These are phyloP conservation scores for Volvox reticuliferus DNA, from an alignment of 139 green algal species.

Conservation along the genomic window DNA sequence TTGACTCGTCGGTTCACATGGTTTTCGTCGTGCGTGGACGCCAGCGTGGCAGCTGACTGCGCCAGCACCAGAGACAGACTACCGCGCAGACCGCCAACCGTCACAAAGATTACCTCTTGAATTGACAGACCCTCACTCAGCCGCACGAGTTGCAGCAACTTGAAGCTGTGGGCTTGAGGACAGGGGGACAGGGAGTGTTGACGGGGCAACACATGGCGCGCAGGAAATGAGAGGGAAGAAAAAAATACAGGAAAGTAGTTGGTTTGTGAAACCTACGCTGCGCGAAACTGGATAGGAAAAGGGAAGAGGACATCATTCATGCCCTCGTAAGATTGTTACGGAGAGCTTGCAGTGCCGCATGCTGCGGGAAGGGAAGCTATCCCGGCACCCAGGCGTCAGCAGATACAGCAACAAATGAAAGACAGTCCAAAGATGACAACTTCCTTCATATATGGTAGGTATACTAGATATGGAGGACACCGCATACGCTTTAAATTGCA, in stretches of 20 bases:
- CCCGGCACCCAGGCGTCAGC: no score
- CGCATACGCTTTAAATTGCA: no score
- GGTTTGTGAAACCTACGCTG: no score
- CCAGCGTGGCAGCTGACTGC: constrained; percentile 50
- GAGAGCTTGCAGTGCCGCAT: no score
- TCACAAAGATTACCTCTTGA: constrained; percentile 74
- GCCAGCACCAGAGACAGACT: constrained; percentile 84
- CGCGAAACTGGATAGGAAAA: no score
- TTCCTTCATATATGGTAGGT: no score
- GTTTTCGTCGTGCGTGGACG: not conserved
- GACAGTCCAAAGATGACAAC: no score
- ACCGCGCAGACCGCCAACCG: constrained; percentile 80
- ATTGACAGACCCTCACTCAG: constrained; percentile 32
- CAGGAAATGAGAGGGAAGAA: not conserved
- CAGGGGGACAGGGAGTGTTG: not conserved
- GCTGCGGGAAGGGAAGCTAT: no score
- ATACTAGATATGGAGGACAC: no score
- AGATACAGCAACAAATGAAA: no score
- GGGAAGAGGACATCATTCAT: no score
- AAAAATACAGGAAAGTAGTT: not conserved
- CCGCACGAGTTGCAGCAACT: constrained; percentile 25
- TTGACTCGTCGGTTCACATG: constrained; percentile 44
- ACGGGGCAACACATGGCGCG: not conserved
- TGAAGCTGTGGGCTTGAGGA: constrained; percentile 42
- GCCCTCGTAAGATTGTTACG: no score